phyloP scores from a whole-genome alignment of 306 rosid species.

The Casuarina equisetifolia region DNA sequence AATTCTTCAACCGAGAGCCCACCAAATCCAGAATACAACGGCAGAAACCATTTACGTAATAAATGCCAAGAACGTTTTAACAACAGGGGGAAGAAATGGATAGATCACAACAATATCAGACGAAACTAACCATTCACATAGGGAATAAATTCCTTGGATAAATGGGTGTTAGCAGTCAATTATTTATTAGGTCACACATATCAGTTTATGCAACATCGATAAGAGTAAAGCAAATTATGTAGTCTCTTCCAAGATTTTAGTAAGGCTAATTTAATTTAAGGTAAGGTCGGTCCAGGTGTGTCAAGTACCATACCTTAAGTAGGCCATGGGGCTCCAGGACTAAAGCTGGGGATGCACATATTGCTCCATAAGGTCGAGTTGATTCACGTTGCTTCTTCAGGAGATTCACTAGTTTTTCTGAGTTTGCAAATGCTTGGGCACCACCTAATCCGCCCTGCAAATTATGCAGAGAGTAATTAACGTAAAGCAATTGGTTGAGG shows the following conservation, averaged over 20 bases:
- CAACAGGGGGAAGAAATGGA: not conserved
- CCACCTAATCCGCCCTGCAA: slow-evolving; percentile 95
- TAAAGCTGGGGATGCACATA: slow-evolving; percentile 93
- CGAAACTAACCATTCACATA: not conserved
- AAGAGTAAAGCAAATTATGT: not conserved
- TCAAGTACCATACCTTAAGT: slow-evolving; percentile 59
- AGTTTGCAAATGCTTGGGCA: slow-evolving; percentile 83
- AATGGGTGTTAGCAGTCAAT: not conserved
- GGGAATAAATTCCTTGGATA: not conserved
- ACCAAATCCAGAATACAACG: slow-evolving; percentile 1
- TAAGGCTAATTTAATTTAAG: not conserved
- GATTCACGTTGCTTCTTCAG: slow-evolving; percentile 71
- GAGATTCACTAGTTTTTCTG: slow-evolving; percentile 65
- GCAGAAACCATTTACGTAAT: not conserved
- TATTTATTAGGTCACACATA: too few relatives aligned
- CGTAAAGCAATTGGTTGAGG: slow-evolving; percentile 1
- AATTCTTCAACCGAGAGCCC: slow-evolving; percentile 7
- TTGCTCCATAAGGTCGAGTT: slow-evolving; percentile 83
- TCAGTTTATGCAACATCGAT: too few relatives aligned
- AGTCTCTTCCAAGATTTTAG: not conserved
- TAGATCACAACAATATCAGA: not conserved
- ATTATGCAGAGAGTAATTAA: slow-evolving; percentile 21
- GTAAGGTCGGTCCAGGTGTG: not conserved
- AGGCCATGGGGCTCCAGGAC: slow-evolving; percentile 91
- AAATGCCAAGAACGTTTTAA: not conserved